Evolutionary conservation across 2,329 filamentous ascomycete species (phyloP), one percentile per base, ranked within the genome.

Genomic region (Apiospora phragmitis): DNA sequence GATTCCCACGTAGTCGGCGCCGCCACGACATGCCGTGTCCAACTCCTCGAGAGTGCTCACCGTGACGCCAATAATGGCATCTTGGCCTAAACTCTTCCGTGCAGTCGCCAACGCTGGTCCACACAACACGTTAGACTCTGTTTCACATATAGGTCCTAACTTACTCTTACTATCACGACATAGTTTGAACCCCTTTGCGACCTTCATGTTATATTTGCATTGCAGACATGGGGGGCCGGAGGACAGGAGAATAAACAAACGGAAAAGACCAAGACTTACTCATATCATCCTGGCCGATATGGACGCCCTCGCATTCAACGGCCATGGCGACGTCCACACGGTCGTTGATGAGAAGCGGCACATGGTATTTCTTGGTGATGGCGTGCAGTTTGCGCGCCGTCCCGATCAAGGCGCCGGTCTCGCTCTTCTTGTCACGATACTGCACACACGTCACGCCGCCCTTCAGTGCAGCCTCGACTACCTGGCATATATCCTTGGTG

Each of bases 211-310:
- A 11, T 18, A 65, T 43, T 18, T 32, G 59, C 41, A 24, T 62
- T 65, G n/a, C 18, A 24, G 12, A 35, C n/a, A 62, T 66, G 55
- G 65, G 45, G 67, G 51, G 62, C 26, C 29, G 21, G 32, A 65
- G 71, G 26, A 42, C 26, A 47, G 18, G 16, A 43, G 21, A 18
- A 14, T 65, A 29, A 3, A 1, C 24, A 21, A 35, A 21, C 3
- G 18, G 14, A 35, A 7, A 21, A 35, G 18, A 38, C 14, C 18
- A 29, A 4, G 24, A 81, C 86, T 74, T 81, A 93, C 92, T 86
- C 85, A 97, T 91, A 80, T 98, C 95, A 87, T 98, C 95, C 83
- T 98, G 95, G 8, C 96, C 96, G 67, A 98, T 89, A 80, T 98
- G 96, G 11, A 97, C 94, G 65, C 96, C 96, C 83, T 98, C 95